phyloP scores from a whole-genome alignment of 257 asterid genomes.

The Phtheirospermum japonicum region DNA sequence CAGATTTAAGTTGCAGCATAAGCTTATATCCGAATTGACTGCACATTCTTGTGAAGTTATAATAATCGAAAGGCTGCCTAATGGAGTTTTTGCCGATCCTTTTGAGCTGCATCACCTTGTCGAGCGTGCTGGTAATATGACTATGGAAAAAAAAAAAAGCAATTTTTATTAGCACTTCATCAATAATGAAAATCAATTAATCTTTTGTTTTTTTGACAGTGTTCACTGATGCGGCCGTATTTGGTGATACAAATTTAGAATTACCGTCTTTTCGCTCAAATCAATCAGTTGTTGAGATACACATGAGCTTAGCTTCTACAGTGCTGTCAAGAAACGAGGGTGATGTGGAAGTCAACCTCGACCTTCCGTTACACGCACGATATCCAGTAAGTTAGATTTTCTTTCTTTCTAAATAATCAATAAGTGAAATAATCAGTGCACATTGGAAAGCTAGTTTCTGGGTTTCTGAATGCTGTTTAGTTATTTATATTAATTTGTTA shows the following conservation, averaged over 20 bases:
- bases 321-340: conserved; percentile 29
- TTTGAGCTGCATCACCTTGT: conserved; percentile 88
- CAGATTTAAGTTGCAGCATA: conserved; percentile 36
- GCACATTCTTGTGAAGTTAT: conserved; percentile 46
- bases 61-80: conserved; percentile 68
- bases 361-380: conserved; percentile 83
- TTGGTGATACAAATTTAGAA: conserved; percentile 91
- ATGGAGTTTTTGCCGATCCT: conserved; percentile 88
- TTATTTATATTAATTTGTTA: background rate
- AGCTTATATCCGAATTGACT: conserved; percentile 30
- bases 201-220: conserved; percentile 40
- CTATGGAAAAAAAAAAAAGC: background rate
- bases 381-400: conserved; percentile 51
- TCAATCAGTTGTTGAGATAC: conserved; percentile 72
- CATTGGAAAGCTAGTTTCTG: too few species aligned
- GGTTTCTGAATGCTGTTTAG: background rate
- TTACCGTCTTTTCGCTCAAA: conserved; percentile 79
- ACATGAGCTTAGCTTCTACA: conserved; percentile 40
- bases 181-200: background rate
- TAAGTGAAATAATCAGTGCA: too few species aligned
- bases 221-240: conserved; percentile 58
- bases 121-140: conserved; percentile 58
- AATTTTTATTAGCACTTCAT: background rate
- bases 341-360: conserved; percentile 43
- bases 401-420: background rate